A percentile compares a stretch with the other conserved stretches of the same genome.
Conservation (phyloP, 1,284 basidiomycete species). For the Ganoderma leucocontextum region DNA sequence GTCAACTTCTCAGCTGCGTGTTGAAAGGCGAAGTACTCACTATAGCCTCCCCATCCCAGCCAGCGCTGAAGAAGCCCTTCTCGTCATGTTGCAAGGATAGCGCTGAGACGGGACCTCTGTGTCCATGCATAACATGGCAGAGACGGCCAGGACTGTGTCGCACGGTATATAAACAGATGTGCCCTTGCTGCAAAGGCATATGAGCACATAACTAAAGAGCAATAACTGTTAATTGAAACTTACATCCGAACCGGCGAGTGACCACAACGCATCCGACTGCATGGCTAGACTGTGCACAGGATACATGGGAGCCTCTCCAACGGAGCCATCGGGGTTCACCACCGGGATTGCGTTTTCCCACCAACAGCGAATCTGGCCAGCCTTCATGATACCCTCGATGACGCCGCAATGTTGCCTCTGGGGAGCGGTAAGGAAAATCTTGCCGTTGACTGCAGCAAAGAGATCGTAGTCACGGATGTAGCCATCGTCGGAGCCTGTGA, state of each 20-base stretch:
- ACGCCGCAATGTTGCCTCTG: constrained; percentile 90
- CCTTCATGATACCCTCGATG: constrained; percentile 92
- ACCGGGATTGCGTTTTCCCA: constrained; percentile 78
- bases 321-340: constrained; percentile 41
- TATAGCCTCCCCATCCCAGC: constrained; percentile 93
- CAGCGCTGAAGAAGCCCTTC: constrained; percentile 87
- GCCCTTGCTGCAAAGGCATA: constrained; percentile 67
- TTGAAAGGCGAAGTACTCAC: constrained; percentile 58
- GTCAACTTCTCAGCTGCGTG: not conserved
- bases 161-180: constrained; percentile 91
- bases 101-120: constrained; percentile 87
- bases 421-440: constrained; percentile 88
- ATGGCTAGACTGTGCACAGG: constrained; percentile 90
- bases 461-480: constrained; percentile 95
- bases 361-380: constrained; percentile 88
- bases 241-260: constrained; percentile 86
- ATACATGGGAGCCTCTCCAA: constrained; percentile 61
- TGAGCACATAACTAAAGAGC: constrained; percentile 9
- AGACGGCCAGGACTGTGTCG: constrained; percentile 91
- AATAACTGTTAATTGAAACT: constrained; percentile 39
- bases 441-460: constrained; percentile 88
- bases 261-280: constrained; percentile 92
- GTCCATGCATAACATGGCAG: constrained; percentile 76
- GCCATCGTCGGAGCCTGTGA: constrained; percentile 94
- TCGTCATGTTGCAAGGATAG: constrained; percentile 85